Evolutionary conservation across 2,329 filamentous ascomycete genomes (phyloP), one percentile per base, ranked within the genome.

Genomic region (Chaetomiaceae sp.): DNA sequence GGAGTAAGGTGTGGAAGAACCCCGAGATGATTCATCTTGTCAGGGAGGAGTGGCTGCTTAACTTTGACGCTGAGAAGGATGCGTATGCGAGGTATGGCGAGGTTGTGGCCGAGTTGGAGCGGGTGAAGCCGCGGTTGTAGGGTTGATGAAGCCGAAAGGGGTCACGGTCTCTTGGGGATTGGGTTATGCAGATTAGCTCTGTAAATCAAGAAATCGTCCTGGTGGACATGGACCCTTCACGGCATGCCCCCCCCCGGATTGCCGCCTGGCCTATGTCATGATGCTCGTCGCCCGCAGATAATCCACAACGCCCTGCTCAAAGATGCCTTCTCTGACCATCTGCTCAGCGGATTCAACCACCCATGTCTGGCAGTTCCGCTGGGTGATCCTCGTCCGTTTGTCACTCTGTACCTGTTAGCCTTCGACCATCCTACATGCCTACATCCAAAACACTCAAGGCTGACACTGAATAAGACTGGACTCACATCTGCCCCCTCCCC

Each of bases 1-100:
- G 65, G 62, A 58, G 47, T 19, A 55, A 58, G 33, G 60, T 65
- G 3, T 61, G 60, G 59, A 59, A 61, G n/a, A 59, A 64, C 22
- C 66, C 66, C 1, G 62, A 66, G 48, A 58, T 57, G 51, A 60
- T 68, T 29, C 63, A 65, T 20, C 53, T 69, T 20, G 44, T 57
- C 5, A 60, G 67, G 33, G 64, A 67, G 44, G 55, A 54, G 36
- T 69, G 66, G 66, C 40, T 68, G 52, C 57, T 68, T 23, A 64
- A 59, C 46, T 64, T 64, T 53, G 67, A 69, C 43, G 56, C 64
- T 19, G 66, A 68, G 55, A 58, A 57, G 7, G 63, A 67, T 45
- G 66, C 65, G 1, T 66, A 69, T 36, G 46, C 58, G 1, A 39
- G 63, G 42, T 68, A 65, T 42, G 58, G 49, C 12, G 50, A 45